Percentiles rank a stretch among this genome's conserved stretches.
phyloP scores from a whole-genome alignment of 2,329 filamentous ascomycete species.

The Diaporthe capsici region DNA sequence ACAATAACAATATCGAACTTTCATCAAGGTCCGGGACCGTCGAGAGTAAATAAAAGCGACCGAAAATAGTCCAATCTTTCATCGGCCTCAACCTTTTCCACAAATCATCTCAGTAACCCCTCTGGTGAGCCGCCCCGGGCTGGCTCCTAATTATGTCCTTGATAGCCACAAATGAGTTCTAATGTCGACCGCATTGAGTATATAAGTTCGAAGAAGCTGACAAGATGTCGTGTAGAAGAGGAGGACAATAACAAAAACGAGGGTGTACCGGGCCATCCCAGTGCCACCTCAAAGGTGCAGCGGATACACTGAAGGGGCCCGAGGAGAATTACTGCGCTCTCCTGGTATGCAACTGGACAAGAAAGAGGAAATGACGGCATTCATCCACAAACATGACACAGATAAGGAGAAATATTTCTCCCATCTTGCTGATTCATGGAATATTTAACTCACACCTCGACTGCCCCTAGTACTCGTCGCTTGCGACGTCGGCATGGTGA shows the following conservation, averaged over 20 bases:
- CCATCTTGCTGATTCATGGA: neutral
- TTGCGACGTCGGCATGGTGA: neutral
- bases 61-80: neutral
- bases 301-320: neutral
- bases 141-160: neutral
- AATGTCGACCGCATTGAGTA: no score
- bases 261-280: neutral
- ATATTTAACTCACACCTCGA: neutral
- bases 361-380: neutral
- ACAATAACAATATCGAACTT: no score
- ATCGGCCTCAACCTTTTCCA: neutral
- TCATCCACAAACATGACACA: neutral
- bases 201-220: no score
- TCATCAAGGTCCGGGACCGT: neutral
- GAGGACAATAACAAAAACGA: neutral
- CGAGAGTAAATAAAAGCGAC: no score
- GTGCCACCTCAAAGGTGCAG: neutral
- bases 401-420: neutral
- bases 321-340: neutral
- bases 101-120: neutral
- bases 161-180: neutral
- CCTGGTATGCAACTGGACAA: neutral
- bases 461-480: neutral
- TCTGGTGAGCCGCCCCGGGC: neutral
- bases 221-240: no score